Conservation (phyloP, 345 rosid genomes). For the Eucalyptus pauciflora region DNA sequence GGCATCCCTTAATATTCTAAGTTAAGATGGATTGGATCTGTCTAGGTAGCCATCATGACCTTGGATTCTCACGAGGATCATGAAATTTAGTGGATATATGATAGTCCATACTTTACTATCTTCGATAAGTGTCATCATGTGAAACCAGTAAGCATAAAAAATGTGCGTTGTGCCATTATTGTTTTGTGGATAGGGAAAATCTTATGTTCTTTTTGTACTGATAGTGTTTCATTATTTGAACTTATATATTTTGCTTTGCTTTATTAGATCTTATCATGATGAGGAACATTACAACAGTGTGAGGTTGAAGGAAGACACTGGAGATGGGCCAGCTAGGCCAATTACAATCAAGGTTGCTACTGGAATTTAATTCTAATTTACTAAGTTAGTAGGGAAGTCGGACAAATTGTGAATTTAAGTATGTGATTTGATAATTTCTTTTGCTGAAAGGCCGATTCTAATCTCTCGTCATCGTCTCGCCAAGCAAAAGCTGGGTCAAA, state of each 20-base stretch:
- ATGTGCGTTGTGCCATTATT: background rate
- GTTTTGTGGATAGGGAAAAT: background rate
- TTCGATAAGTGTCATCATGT: background rate
- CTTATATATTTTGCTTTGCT: background rate
- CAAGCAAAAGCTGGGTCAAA: constrained; percentile 45
- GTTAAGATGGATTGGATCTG: background rate
- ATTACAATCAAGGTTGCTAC: constrained; percentile 60
- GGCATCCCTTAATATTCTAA: too few relatives aligned
- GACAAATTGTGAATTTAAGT: background rate
- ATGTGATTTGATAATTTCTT: background rate
- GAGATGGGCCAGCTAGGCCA: constrained; percentile 66
- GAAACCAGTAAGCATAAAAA: background rate
- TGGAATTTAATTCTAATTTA: background rate
- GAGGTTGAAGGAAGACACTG: constrained; percentile 58
- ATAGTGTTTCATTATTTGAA: background rate
- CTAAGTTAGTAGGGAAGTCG: background rate
- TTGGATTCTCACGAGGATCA: background rate
- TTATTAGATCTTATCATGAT: constrained; percentile 80
- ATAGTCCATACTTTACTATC: background rate
- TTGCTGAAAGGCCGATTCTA: constrained; percentile 84
- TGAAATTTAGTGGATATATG: background rate
- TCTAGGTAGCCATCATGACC: background rate
- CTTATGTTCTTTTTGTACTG: background rate
- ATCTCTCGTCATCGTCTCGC: constrained; percentile 56
- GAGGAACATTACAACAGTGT: constrained; percentile 92